A percentile compares a stretch with the other conserved stretches of the same genome.
These are phyloP conservation scores for Spinacia oleracea DNA, from an alignment of 179 eudicot species.

Conservation along the genomic window DNA sequence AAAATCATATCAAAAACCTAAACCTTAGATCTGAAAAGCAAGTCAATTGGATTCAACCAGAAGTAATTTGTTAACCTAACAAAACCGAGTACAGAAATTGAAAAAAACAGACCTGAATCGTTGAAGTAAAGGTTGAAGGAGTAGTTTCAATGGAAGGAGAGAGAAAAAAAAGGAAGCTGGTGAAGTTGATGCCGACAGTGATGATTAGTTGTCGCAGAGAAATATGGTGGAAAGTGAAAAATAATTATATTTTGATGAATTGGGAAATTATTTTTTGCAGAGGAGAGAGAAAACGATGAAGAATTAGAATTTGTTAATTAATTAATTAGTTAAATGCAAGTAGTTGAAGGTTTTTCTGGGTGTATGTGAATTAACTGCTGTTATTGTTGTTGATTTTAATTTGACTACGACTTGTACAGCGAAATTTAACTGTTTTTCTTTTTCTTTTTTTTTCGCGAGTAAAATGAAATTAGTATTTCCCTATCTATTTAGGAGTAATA, in stretches of 20 bases:
- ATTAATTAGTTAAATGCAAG: background rate
- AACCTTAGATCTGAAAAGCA: constrained; percentile 19
- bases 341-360: constrained; percentile 4
- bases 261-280: no score
- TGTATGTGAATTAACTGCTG: background rate
- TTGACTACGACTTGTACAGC: constrained; percentile 35
- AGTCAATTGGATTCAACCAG: constrained; percentile 12
- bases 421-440: constrained; percentile 24
- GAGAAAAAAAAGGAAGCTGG: background rate
- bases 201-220: constrained; percentile 14
- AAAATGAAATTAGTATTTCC: background rate
- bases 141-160: constrained; percentile 1
- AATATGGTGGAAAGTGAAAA: constrained; percentile 4
- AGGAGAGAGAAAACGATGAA: constrained; percentile 16
- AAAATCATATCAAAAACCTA: constrained; percentile 1
- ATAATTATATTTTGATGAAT: no score
- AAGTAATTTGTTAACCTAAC: constrained; percentile 17
- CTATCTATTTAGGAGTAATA: no score
- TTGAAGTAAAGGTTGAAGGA: background rate
- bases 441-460: background rate
- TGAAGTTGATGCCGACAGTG: constrained; percentile 20
- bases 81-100: background rate
- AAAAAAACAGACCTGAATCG: background rate
- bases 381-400: background rate
- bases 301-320: constrained; percentile 5